Evolutionary conservation across 306 rosid genomes (phyloP), one percentile per base, ranked within the genome.

Genomic region (Arachis stenosperma): DNA sequence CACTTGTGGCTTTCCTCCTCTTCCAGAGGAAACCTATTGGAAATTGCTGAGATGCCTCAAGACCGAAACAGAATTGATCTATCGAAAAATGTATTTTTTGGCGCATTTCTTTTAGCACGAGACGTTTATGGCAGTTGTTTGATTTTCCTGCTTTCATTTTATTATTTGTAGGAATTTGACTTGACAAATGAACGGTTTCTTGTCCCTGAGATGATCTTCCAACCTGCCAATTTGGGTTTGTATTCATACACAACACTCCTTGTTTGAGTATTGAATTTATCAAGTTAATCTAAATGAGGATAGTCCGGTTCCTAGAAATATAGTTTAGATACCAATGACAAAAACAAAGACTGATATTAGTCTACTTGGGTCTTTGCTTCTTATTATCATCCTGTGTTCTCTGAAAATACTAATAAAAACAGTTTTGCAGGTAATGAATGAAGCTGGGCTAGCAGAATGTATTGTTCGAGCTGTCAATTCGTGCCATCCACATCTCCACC

Each of bases 151-250:
- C 22, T 50, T 54, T 73, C 9, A 52, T 33, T 73, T 61, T 62
- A 56, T 62, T 52, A 69, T 72, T 63, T 47, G 52, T 79, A 94
- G 97, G 98, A 94, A 73, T 91, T 94, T 69, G 97, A 91, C 76
- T 82, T 94, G 87, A 88, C 97, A 27, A 94, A 94, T 37, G 98
- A 94, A 67, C 92, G 98, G 12, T 91, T 94, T 87, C 96, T 94
- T 69, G 97, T 91, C 30, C 96, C 98, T 0, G 98, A 94, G 88
- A 94, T 94, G 98, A 81, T 94, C 53, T 94, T 94, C 79, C 96
- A 86, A 71, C 98, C 98, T 51, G 90, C 96, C 62, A 96, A 94
- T 91, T 78, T 94, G 75, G 98, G 97, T 91, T 10, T 67, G 90
- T 82, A 47, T 44, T 22, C 13, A 50, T 9, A 1, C n/a, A 43